phyloP scores from a whole-genome alignment of 1,284 basidiomycete genomes.

The Sporisorium exsertum region DNA sequence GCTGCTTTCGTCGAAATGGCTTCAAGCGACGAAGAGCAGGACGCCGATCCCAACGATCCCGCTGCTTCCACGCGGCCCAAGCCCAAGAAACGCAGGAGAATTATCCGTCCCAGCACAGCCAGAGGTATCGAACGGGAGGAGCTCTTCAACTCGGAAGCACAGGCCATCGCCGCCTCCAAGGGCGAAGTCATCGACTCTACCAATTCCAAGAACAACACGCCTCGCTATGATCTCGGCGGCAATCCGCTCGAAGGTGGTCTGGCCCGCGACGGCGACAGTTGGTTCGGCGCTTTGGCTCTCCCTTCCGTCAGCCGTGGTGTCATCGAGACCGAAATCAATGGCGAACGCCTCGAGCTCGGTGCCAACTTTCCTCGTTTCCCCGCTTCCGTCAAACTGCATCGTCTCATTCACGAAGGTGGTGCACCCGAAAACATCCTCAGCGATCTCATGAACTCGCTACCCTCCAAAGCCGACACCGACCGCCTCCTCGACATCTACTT shows the following conservation, averaged over 20 bases:
- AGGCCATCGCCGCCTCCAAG: conserved; percentile 48
- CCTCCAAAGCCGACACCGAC: conserved; percentile 53
- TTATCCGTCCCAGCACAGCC: conserved; percentile 47
- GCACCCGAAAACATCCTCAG: conserved; percentile 58
- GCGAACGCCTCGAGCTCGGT: conserved; percentile 63
- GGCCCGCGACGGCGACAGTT: conserved; percentile 61
- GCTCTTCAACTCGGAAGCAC: conserved; percentile 56
- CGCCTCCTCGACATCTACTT: conserved; percentile 64
- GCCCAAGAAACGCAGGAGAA: conserved; percentile 44
- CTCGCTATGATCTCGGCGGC: conserved; percentile 47
- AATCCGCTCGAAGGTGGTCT: conserved; percentile 63
- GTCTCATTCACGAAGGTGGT: conserved; percentile 65
- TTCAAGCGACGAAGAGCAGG: conserved; percentile 47
- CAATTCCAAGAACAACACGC: conserved; percentile 19
- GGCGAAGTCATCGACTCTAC: conserved; percentile 50
- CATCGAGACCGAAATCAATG: conserved; percentile 64
- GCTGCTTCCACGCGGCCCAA: conserved; percentile 24
- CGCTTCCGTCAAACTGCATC: conserved; percentile 60
- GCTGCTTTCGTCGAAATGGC: conserved; percentile 47
- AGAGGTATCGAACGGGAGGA: conserved; percentile 63
- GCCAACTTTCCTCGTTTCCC: conserved; percentile 63
- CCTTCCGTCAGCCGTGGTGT: conserved; percentile 62
- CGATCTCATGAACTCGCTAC: conserved; percentile 62
- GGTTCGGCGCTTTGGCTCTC: conserved; percentile 64
- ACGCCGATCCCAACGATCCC: conserved; percentile 26